These are phyloP conservation scores for Xylariomycetidae sp. DNA, from an alignment of 2,329 filamentous ascomycete species.

Conservation along the genomic window DNA sequence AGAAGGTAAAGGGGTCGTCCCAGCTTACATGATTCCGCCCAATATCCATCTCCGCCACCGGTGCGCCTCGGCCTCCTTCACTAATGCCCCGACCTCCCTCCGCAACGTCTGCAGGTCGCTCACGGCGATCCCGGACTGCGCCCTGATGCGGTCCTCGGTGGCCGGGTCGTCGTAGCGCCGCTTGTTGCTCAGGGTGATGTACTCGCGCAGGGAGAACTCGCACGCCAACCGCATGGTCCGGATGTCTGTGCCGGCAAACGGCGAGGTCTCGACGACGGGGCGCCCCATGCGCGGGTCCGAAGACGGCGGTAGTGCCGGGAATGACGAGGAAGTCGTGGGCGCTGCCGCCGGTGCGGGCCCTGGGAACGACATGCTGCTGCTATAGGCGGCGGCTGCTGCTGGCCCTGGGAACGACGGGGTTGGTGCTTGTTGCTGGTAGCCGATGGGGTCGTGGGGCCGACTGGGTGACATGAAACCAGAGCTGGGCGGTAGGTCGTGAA, in stretches of 20 bases:
- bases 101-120: constrained; percentile 41
- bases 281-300: too few relatives aligned
- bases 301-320: too few relatives aligned
- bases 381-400: too few relatives aligned
- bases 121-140: constrained; percentile 38
- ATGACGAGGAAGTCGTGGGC: too few relatives aligned
- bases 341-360: too few relatives aligned
- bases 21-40: constrained; percentile 46
- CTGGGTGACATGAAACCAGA: too few relatives aligned
- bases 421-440: too few relatives aligned
- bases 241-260: constrained; percentile 18
- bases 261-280: constrained; percentile 1
- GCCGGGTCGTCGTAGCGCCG: constrained; percentile 27
- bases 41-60: constrained; percentile 51
- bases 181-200: constrained; percentile 29
- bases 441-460: too few relatives aligned
- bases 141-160: constrained; percentile 39
- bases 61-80: constrained; percentile 40
- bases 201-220: constrained; percentile 30
- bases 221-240: constrained; percentile 17
- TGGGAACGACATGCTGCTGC: too few relatives aligned
- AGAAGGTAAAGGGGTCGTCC: neutral
- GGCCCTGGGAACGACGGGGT: too few relatives aligned
- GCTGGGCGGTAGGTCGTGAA: too few relatives aligned
- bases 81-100: constrained; percentile 37